Evolutionary conservation across 1,284 basidiomycete genomes (phyloP), one percentile per base, ranked within the genome.

Genomic region (Melanopsichium pennsylvanicum): DNA sequence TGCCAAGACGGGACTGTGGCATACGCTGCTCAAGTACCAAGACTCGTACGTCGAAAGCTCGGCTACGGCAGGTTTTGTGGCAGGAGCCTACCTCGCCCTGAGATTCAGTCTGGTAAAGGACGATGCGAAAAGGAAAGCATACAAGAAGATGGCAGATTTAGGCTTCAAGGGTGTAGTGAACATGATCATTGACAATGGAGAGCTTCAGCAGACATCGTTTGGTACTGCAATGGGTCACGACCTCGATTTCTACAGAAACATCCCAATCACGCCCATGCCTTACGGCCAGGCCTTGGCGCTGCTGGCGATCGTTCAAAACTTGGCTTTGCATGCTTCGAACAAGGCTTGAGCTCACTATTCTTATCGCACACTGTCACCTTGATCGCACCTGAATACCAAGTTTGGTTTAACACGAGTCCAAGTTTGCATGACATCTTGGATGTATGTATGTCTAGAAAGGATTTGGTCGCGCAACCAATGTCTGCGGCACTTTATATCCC

Each of bases 251-350:
- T 80, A 85, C 60, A 74, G 85, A 29, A 85, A 87, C 52, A 85
- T 84, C 46, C 87, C 87, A 78, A 86, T 87, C 72, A 88, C 87
- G 9, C 85, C 85, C 43, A 88, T 88, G 87, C 87, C 87, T 3
- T 88, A 88, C 62, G 87, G 87, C 7, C 86, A 88, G 73, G 86
- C 86, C 49, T 76, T 88, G 64, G 87, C 86, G 3, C 79, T 82
- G 62, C 59, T 81, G 8, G 82, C 82, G 1, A 63, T 83, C 29
- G 82, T 82, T 11, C 81, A 83, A 57, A 31, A 52, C 16, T 59
- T 69, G 50, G 59, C 58, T 3, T 37, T 62, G 13, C 27, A 46
- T 10, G 18, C 26, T 23, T 10, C 56, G 3, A 15, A 8, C 27
- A 35, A 38, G 10, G 25, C 35, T 31, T 52, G 27, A 27, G 13